Evolutionary conservation across 352 stramenopile genomes (phyloP), one percentile per base, ranked within the genome.

Genomic region (Phytopythium delawarense): DNA sequence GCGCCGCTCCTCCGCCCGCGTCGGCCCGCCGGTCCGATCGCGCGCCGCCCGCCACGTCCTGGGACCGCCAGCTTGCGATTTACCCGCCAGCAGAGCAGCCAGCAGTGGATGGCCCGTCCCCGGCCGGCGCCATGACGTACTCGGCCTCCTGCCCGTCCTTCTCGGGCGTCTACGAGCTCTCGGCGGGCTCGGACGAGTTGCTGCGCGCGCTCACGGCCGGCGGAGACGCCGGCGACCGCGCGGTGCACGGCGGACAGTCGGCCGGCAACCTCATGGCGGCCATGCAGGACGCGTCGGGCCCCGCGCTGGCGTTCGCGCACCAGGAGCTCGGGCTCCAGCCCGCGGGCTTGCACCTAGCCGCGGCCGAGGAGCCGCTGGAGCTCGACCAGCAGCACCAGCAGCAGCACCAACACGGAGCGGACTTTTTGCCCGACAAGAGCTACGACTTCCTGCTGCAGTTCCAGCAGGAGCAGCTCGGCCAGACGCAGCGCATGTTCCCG

Each of bases 131-230:
- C 28, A 65, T 92, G 54, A 89, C 83, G 21, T 84, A 81, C 57
- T 92, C 83, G 35, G 79, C 83, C 42, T 92, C 83, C 32, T 92
- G 80, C 57, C 83, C 83, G 59, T 89, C 80, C 30, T 86, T 92
- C 67, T 88, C 83, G 39, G 79, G 73, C 20, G 48, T 89, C 35
- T 87, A 92, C 54, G 70, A 86, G 21, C 59, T 80, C 63, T 66
- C 72, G 37, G 48, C 48, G 48, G 52, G 52, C 20, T 57, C 65
- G 30, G 72, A 88, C 59, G 74, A 86, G 16, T 64, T 87, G 46
- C 71, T 89, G 59, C 63, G 69, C 37, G 67, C 75, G 23, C 69
- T 81, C 51, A 59, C 55, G 1, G 66, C 62, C 28, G 65, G 58
- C 25, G 70, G 72, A 28, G 57, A 56, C 25, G 56, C 72, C n/a